These are phyloP conservation scores for Pestalotiopsis sp. DNA, from an alignment of 2,329 filamentous ascomycete species.

Conservation along the genomic window DNA sequence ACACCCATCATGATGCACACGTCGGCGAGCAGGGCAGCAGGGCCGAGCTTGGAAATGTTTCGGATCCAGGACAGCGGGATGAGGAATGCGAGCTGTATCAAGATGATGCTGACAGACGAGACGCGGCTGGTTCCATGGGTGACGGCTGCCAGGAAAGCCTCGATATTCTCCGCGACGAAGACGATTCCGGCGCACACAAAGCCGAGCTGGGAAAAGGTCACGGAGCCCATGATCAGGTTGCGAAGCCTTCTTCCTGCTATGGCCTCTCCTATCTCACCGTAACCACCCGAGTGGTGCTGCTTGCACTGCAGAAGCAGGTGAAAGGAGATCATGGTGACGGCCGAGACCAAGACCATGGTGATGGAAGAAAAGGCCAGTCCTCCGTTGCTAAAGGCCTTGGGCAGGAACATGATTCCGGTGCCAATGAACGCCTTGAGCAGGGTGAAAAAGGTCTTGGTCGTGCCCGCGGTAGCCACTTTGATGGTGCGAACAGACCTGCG, in stretches of 20 bases:
- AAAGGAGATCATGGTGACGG: slow-evolving; percentile 72
- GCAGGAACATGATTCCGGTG: slow-evolving; percentile 81
- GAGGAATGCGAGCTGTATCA: slow-evolving; percentile 65
- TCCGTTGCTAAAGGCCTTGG: slow-evolving; percentile 76
- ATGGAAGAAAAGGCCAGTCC: slow-evolving; percentile 76
- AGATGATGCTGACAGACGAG: slow-evolving; percentile 63
- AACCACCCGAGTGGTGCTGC: slow-evolving; percentile 66
- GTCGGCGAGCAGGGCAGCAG: slow-evolving; percentile 70
- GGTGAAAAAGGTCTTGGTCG: slow-evolving; percentile 77
- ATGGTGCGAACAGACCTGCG: slow-evolving; percentile 52
- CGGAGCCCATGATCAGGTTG: slow-evolving; percentile 67
- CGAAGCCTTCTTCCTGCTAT: slow-evolving; percentile 68
- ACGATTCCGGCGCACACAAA: slow-evolving; percentile 80
- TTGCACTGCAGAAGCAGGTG: slow-evolving; percentile 72
- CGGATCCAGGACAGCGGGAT: slow-evolving; percentile 71
- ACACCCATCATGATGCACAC: slow-evolving; percentile 73
- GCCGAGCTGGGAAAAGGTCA: slow-evolving; percentile 75
- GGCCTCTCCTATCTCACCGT: slow-evolving; percentile 72
- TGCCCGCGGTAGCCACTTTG: slow-evolving; percentile 65
- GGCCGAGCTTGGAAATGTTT: slow-evolving; percentile 75
- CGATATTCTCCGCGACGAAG: slow-evolving; percentile 76
- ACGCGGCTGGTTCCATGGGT: slow-evolving; percentile 51
- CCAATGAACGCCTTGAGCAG: slow-evolving; percentile 79
- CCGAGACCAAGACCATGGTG: slow-evolving; percentile 66
- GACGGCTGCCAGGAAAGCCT: slow-evolving; percentile 68